Evolutionary conservation across 768 basidiomycete genomes (phyloP), one percentile per base, ranked within the genome.

Genomic region (Artomyces pyxidatus): DNA sequence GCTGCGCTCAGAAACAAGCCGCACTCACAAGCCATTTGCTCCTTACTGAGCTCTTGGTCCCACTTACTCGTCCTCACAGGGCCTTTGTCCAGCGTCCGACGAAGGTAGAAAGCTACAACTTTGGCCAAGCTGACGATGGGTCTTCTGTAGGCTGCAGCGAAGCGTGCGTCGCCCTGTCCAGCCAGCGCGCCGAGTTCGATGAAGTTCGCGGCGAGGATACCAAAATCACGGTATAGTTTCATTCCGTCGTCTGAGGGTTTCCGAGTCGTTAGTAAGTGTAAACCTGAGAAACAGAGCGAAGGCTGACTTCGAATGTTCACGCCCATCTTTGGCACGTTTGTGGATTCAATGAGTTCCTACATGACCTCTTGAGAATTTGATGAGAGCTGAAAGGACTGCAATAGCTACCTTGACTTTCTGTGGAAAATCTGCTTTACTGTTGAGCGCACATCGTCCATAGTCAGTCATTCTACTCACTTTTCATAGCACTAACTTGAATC

Each of bases 221-320:
- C 73, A 48, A 63, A 77, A 53, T 77, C 76, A 16, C 65, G 62
- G 48, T 65, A 71, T 17, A 77, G 68, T 51, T 78, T 77, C 53
- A 65, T 58, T 4, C 74, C 76, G 25, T 77, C 76, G 26, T 72
- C 76, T 76, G 41, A 17, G 12, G 21, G 32, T 32, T n/a, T n/a
- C n/a, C n/a, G n/a, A n/a, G n/a, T n/a, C n/a, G n/a, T n/a, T n/a
- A n/a, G n/a, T n/a, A n/a, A n/a, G n/a, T n/a, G n/a, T n/a, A n/a
- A n/a, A n/a, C n/a, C n/a, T n/a, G n/a, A n/a, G n/a, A n/a, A n/a
- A n/a, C n/a, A n/a, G n/a, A n/a, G n/a, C n/a, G n/a, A n/a, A n/a
- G n/a, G n/a, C 72, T 47, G 44, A 76, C 75, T 69, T 25, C 66
- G 60, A 45, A 76, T 77, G 48, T 76, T 76, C 6, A 67, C 73